Base-by-base conservation (phyloP, 2,329 filamentous ascomycete genomes). In the Colletotrichum paranaense region DNA sequence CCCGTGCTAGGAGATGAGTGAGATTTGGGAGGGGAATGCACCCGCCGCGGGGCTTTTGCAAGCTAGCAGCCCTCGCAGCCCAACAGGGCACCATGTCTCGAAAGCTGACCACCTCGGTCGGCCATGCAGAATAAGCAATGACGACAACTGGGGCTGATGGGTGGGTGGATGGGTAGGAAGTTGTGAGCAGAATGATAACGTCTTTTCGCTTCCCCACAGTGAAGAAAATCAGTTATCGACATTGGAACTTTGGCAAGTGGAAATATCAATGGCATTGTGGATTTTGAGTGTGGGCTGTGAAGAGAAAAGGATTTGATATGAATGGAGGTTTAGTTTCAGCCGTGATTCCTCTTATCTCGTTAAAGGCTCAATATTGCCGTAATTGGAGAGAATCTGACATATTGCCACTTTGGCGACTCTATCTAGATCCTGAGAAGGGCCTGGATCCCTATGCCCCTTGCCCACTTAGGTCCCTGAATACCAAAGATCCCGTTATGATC, bases 41-140 rank as follows among this genome's bases (percentile, higher is more conserved):
- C 24, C 26, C 42, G 55, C 28, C 63, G 56, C 56, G 46, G 22
- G 53, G 46, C 49, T 19, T 19, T 62, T 62, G 22, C 59, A 16
- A 16, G 28, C 28, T 22, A 46, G 42, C 52, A 26, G 64, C 22
- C 64, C 67, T n/a, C 42, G 42, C 42, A 42, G 32, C 49, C 32
- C 32, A 56, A 12, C 16, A 24, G 42, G 30, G 60, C 11, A 38
- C 2, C 28, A 24, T 46, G 60, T 72, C 35, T 70, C 49, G 42
- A 28, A 19, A n/a, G 56, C 60, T 66, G 56, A 62, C 67, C 67
- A 67, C 67, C 57, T 35, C 56, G 59, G 32, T 64, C 67, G 52
- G 66, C 32, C 59, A 69, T 59, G 66, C 59, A 63, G 32, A 69
- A 69, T 72, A 72, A 73, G 56, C 62, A 71, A 73, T 58, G 62